Base-by-base conservation (phyloP, 306 rosid species). In the Vigna radiata region DNA sequence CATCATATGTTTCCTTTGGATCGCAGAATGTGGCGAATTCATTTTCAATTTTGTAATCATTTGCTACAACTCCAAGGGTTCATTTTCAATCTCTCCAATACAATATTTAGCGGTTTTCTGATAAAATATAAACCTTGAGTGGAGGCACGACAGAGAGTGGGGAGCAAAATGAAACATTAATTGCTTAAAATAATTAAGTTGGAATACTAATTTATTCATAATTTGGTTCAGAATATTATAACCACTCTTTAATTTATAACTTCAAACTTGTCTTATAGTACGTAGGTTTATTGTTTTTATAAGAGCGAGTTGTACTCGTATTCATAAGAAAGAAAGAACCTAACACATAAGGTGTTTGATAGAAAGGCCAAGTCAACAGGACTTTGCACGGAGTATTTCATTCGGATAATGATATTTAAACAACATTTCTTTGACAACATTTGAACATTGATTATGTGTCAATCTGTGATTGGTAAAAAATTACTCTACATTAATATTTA, bases 41-140 rank as follows among this genome's bases (percentile, higher is more conserved):
- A 14, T 65, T 13, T 14, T 64, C 59, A 23, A 52, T 50, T 49
- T 23, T 65, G 65, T 17, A 67, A 77, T 77, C 68, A 77, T 54
- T 52, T 54, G 8, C 39, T 29, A 33, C 50, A 61, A 39, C 33
- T 75, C 3, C 1, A 4, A 67, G 19, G 66, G 67, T 53, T 65
- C 56, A 66, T 53, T 50, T 76, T 76, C 46, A 39, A 37, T 8
- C 66, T 37, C 44, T 36, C 43, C 12, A 64, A 63, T 36, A 75
- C 63, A 62, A 63, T 14, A 60, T 73, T 4, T 9, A 43, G 4
- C 4, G 13, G 5, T 44, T 9, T 59, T 70, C 14, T 61, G 9
- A 29, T 31, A 31, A n/a, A 62, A 62, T 62, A 62, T 33, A 62
- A 15, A 4, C 13, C 13, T 14, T 16, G 3, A 16, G 68, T 61